Conservation (phyloP, 2,329 filamentous ascomycete genomes). For the Aspergillus sp. region DNA sequence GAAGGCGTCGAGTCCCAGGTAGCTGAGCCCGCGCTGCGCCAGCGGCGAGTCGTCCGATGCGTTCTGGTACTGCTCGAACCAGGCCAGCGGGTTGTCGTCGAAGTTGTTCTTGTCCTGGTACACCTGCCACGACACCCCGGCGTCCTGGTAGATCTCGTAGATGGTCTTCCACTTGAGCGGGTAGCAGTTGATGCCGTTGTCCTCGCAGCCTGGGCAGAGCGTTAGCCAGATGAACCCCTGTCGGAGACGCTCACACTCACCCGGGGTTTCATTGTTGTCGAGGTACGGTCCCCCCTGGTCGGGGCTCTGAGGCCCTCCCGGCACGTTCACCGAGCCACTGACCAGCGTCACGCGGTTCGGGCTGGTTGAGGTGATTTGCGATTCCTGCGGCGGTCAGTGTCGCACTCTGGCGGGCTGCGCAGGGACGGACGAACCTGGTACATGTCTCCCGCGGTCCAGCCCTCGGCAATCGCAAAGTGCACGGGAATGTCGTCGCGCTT, state of each 20-base stretch:
- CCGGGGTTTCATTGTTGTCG: conserved; percentile 52
- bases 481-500: conserved; percentile 54
- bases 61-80: conserved; percentile 54
- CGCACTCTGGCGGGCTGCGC: not conserved
- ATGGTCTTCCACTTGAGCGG: conserved; percentile 56
- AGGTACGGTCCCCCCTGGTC: conserved; percentile 49
- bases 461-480: conserved; percentile 56
- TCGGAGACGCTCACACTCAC: too few species aligned
- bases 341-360: conserved; percentile 54
- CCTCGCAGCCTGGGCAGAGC: conserved; percentile 40
- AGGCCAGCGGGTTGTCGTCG: conserved; percentile 55
- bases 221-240: too few species aligned
- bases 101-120: conserved; percentile 54
- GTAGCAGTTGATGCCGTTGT: conserved; percentile 49
- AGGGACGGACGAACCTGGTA: conserved; percentile 41
- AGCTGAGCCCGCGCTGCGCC: conserved; percentile 48
- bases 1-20: conserved; percentile 49
- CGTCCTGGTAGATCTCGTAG: conserved; percentile 50
- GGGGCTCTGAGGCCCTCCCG: conserved; percentile 45
- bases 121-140: conserved; percentile 52
- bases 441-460: conserved; percentile 57
- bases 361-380: conserved; percentile 52
- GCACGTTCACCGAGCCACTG: conserved; percentile 53
- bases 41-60: conserved; percentile 43
- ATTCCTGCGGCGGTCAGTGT: conserved; percentile 35